Conservation (phyloP, 2,329 filamentous ascomycete genomes). For the Calonectria pteridis region DNA sequence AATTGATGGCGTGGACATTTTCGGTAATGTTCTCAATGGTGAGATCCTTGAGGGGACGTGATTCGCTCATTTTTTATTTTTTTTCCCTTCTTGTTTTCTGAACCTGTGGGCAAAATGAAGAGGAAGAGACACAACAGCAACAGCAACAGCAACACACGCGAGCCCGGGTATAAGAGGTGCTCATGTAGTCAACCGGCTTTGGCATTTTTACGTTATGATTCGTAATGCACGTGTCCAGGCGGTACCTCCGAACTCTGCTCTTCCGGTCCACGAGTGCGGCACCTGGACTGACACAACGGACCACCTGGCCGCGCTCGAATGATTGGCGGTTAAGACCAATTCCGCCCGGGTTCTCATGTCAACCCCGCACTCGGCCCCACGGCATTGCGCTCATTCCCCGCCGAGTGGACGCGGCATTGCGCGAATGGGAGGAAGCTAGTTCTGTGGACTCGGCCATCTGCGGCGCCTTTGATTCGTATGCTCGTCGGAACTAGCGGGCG, state of each 20-base stretch:
- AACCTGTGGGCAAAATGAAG: neutral
- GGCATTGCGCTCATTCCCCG: neutral
- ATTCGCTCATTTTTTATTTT: constrained; percentile 8
- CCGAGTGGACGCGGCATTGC: neutral
- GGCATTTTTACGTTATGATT: constrained; percentile 10
- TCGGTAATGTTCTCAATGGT: constrained; percentile 81
- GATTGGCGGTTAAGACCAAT: constrained; percentile 15
- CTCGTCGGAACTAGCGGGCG: neutral
- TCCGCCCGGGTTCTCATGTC: neutral
- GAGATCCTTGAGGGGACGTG: constrained; percentile 58
- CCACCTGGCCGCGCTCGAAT: neutral
- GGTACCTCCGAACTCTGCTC: neutral
- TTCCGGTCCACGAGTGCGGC: neutral
- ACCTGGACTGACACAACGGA: neutral
- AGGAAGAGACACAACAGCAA: neutral
- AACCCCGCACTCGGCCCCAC: constrained; percentile 13
- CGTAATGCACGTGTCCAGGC: constrained; percentile 2
- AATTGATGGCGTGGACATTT: constrained; percentile 78
- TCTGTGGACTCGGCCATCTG: neutral
- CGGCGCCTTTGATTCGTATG: neutral
- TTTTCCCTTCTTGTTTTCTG: too few species aligned
- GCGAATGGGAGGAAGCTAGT: neutral
- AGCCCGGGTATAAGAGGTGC: neutral
- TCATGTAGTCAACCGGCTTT: neutral
- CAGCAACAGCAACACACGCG: neutral